Base-by-base conservation (phyloP, 257 asterid genomes). In the Dorcoceras hygrometricum region DNA sequence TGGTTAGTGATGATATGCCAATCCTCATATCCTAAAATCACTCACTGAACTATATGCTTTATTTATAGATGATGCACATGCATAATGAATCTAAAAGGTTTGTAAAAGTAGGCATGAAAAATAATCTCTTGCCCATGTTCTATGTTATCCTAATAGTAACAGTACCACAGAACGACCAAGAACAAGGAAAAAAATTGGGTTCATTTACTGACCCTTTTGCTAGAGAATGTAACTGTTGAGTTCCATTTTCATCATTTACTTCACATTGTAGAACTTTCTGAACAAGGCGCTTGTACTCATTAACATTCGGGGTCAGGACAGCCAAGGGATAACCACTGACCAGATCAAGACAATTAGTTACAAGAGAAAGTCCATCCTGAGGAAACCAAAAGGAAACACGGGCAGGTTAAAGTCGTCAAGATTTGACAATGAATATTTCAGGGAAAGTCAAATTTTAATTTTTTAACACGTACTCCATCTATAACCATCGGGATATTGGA, bases 291-390 rank as follows among this genome's bases (percentile, higher is more conserved):
- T 86, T 94, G 68, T 94, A 94, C 78, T 94, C 99, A 7, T 94
- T 88, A 29, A 94, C 71, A 68, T 94, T 94, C 55, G 99, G 99
- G 43, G 99, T 94, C 79, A 94, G 83, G 60, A 88, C 93, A 66
- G 97, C 99, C 78, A 90, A 75, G 18, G 95, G 96, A 85, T 90
- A 94, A 63, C 82, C 96, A 24, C 78, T 75, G 77, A 94, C 77
- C 76, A 94, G 83, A 72, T 90, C 96, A 61, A 84, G 92, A 70
- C 72, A 62, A 73, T 94, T 87, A 34, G 97, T 88, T 68, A 94
- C 86, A 25, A 90, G 96, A 76, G 82, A 94, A 66, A 94, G 93
- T 68, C 99, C 99, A 72, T 94, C 99, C 99, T 94, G 83, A 31
- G 25, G 79, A 78, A 72, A 57, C 23, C 43, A 57, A 65, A n/a